Evolutionary conservation across 192 early-diverging fungal species (phyloP).

Genomic region (Cetraspora pellucida): DNA sequence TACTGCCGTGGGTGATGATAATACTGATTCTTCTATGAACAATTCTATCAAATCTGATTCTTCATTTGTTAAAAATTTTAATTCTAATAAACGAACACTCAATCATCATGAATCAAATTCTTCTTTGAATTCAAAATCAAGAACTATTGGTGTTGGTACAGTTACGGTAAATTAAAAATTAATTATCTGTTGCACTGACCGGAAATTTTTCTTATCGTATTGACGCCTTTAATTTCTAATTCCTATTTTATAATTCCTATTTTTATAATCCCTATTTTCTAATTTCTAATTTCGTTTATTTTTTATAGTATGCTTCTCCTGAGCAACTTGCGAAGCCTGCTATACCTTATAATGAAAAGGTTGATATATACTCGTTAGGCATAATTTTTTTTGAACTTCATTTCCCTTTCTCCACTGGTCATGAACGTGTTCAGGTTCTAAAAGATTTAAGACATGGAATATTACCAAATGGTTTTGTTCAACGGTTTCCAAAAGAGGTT

Average conservation of each 20-base stretch:
- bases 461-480: slow-evolving; percentile 72
- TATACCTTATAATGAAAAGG: slow-evolving; percentile 70
- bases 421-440: slow-evolving; percentile 84
- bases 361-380: slow-evolving; percentile 94
- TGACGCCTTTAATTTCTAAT: neutral
- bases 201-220: neutral
- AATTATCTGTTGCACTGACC: neutral
- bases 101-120: neutral
- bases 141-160: slow-evolving; percentile 75
- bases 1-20: slow-evolving; percentile 55
- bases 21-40: neutral
- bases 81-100: neutral
- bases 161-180: slow-evolving; percentile 57
- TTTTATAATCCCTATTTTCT: neutral
- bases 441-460: slow-evolving; percentile 64
- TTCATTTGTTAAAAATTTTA: neutral
- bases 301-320: slow-evolving; percentile 74
- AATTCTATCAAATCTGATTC: neutral
- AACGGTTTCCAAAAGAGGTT: slow-evolving; percentile 71
- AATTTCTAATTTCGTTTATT: neutral
- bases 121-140: slow-evolving; percentile 34
- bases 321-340: slow-evolving; percentile 68
- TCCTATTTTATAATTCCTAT: no score
- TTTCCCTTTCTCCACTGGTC: slow-evolving; percentile 83
- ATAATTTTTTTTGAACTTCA: slow-evolving; percentile 96